Evolutionary conservation across 1,284 basidiomycete species (phyloP), one percentile per base, ranked within the genome.

Genomic region (Kalmanozyma brasiliensis): DNA sequence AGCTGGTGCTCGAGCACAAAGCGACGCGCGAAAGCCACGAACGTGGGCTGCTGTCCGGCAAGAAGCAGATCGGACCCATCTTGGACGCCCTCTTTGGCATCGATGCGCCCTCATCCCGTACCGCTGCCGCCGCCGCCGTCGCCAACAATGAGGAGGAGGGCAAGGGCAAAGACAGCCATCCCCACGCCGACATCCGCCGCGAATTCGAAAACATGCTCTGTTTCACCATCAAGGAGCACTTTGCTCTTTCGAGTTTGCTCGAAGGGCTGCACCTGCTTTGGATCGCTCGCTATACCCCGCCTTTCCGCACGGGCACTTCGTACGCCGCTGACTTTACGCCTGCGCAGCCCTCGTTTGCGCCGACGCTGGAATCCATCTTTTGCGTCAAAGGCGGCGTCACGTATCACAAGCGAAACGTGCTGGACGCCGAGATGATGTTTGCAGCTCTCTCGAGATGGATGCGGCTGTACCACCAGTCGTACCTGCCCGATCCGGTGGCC

Each of bases 141-240:
- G 13, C 44, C 5, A 26, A 4, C 35, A 49, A 41, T 29, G 23
- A 16, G n/a, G 40, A 44, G 7, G 36, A 32, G 7, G 33, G 26
- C 8, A 32, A 8, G 8, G 29, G 46, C 23, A 48, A 44, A 22
- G 42, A 26, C 22, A 53, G 44, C 13, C 37, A 29, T 11, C 26
- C 26, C 6, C 26, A 29, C 26, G 26, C 26, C 26, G n/a, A n/a
- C n/a, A n/a, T n/a, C 26, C 26, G 26, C 7, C 6, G 20, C 8
- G 52, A 60, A 1, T 26, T 64, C 16, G 45, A 60, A 48, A 30
- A 34, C 26, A 52, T 46, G 52, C 46, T 61, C 8, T 57, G 56
- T 20, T 65, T 70, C 17, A 63, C 55, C 2, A 30, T 68, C 46
- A 68, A 58, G 38, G 66, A 65, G 41, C 66, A 70, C 40, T 70